Evolutionary conservation across 2,329 filamentous ascomycete species (phyloP), one percentile per base, ranked within the genome.

Genomic region (Rasamsonia emersonii): DNA sequence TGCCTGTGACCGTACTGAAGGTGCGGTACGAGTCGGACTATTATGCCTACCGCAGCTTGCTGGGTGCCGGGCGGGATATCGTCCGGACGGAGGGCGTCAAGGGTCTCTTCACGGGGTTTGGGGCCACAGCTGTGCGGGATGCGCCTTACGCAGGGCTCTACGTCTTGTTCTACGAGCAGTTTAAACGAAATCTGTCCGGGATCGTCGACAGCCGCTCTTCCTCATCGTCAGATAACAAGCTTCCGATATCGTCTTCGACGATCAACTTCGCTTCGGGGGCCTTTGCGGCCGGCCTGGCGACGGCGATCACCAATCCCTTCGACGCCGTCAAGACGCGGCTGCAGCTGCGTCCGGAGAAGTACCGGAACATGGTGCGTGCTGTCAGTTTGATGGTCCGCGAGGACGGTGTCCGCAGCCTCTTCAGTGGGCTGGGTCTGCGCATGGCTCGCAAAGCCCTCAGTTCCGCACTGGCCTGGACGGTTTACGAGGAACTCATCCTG

Each of bases 91-190:
- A 89, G 45, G 88, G 91, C 0, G 35, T 83, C 3, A 75, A 79
- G 18, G 91, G 89, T 0, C 93, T 98, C 60, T 96, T 96, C 50
- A 77, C 83, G 0, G 91, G 91, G 1, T 94, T 93, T 51, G 91
- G 91, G 24, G 91, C 89, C 2, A 98, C 91, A 0, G 86, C 91
- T 1, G 75, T 93, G 17, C 74, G 91, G 27, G 91, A 98, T 59
- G 91, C 88, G n/a, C 91, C 91, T 0, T 96, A 96, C 54, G 91
- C 91, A 0, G 91, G 91, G 0, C 68, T 95, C 10, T 98, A 98
- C 52, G 86, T 98, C 1, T 66, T 95, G 5, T 83, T 94, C 46
- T 98, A 98, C 60, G 91, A 98, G 62, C 59, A 65, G 31, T 41
- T 54, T 13, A 65, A 65, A 34, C 53, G 54, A 5, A 46, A 41